Conservation (phyloP, 345 rosid species). For the Gossypium arboreum region DNA sequence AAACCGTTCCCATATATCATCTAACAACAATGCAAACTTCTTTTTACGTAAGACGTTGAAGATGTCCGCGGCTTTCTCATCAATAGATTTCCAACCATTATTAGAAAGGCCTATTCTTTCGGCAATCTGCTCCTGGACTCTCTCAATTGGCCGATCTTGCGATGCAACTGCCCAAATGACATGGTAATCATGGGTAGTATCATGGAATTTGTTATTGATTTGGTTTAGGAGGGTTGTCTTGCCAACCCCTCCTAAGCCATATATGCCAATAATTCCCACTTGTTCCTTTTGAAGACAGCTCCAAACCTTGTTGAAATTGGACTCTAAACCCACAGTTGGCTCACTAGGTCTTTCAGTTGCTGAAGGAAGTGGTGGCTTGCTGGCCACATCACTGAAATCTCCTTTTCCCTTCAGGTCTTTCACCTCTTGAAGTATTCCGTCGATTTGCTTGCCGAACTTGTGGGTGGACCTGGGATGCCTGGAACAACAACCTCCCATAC, state of each 20-base stretch:
- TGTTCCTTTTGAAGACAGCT: background rate
- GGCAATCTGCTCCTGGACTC: background rate
- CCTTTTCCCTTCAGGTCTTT: background rate
- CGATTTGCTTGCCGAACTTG: background rate
- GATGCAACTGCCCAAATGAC: background rate
- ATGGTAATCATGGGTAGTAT: background rate
- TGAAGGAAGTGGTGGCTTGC: too few species aligned
- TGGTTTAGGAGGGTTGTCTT: constrained; percentile 20
- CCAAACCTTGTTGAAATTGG: background rate
- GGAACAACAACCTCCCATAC: constrained; percentile 4
- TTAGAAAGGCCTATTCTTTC: background rate
- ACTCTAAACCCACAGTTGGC: constrained; percentile 1
- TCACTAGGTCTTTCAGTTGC: background rate
- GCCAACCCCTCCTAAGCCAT: constrained; percentile 22
- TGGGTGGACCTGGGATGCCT: background rate
- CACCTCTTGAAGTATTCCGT: background rate
- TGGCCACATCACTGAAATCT: background rate
- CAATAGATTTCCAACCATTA: background rate
- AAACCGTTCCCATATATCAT: constrained; percentile 20
- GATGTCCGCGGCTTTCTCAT: constrained; percentile 4
- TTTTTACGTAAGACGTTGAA: background rate
- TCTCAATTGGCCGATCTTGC: background rate
- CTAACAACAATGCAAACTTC: constrained; percentile 22
- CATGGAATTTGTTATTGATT: background rate
- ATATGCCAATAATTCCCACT: background rate